Evolutionary conservation across 1,284 basidiomycete genomes (phyloP).

Genomic region (Crocinoboletus sp.): DNA sequence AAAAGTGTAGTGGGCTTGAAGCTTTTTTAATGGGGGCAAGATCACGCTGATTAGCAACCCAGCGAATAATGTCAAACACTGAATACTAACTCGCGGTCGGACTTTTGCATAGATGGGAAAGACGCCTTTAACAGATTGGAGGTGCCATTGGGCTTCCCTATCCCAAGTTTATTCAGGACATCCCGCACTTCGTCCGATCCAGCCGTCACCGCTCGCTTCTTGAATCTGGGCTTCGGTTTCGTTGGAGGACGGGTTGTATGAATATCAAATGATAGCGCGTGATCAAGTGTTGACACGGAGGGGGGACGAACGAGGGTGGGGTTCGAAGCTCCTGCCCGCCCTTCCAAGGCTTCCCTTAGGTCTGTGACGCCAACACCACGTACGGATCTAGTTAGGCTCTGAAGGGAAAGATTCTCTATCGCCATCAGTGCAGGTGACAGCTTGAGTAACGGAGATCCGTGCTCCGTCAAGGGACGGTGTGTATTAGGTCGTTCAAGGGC

Average conservation of each 20-base stretch:
- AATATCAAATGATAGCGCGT: constrained; percentile 48
- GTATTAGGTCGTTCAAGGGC: constrained; percentile 57
- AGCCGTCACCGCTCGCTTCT: constrained; percentile 45
- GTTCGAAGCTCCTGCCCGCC: constrained; percentile 74
- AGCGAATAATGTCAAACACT: background rate
- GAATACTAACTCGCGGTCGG: constrained; percentile 35
- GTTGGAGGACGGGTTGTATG: constrained; percentile 39
- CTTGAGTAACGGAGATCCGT: constrained; percentile 66
- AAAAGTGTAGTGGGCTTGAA: constrained; percentile 11
- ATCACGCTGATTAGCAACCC: constrained; percentile 5
- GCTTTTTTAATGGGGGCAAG: constrained; percentile 10
- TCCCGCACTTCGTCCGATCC: constrained; percentile 72
- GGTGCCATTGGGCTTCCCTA: constrained; percentile 63
- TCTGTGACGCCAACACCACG: constrained; percentile 82
- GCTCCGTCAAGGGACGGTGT: constrained; percentile 61
- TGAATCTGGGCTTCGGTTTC: constrained; percentile 51
- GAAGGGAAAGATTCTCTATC: constrained; percentile 81
- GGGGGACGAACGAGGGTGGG: constrained; percentile 58
- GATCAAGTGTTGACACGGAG: constrained; percentile 72
- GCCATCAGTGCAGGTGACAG: constrained; percentile 83
- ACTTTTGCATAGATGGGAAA: constrained; percentile 47
- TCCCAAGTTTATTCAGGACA: constrained; percentile 70
- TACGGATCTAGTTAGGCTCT: constrained; percentile 70
- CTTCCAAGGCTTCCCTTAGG: constrained; percentile 81
- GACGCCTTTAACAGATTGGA: constrained; percentile 61